Percentiles rank a stretch among this genome's conserved stretches.
Evolutionary conservation across 75 land plant genomes (phyloP).

Genomic region (Sequoia sempervirens): DNA sequence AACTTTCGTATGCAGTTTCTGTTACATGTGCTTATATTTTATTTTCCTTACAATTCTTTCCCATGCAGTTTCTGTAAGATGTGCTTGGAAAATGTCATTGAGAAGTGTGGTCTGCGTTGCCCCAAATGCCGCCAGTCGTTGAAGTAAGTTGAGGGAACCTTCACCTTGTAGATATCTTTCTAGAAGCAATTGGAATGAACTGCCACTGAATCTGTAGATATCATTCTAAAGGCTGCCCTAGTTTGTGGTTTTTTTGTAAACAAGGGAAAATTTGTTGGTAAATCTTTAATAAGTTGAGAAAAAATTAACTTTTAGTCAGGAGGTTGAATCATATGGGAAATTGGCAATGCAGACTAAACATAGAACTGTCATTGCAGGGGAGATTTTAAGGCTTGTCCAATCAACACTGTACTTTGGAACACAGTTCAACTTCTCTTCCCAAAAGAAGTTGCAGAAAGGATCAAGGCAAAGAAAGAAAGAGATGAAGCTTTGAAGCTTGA

Average conservation of each 20-base stretch:
- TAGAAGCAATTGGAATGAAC: background rate
- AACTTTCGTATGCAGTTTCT: conserved; percentile 31
- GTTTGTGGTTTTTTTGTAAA: background rate
- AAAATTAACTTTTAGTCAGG: background rate
- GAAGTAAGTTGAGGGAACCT: conserved; percentile 29
- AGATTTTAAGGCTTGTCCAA: conserved; percentile 39
- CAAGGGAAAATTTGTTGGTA: background rate
- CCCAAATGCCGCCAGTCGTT: conserved; percentile 87
- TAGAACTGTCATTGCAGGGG: conserved; percentile 10
- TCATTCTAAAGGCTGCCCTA: no score
- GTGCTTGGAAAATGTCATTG: conserved; percentile 71
- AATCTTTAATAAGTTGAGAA: background rate
- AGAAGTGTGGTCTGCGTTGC: conserved; percentile 79
- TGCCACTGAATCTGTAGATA: no score
- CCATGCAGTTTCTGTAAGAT: conserved; percentile 76
- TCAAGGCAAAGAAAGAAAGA: conserved; percentile 18
- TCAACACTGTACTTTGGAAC: conserved; percentile 96
- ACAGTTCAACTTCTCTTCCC: conserved; percentile 91
- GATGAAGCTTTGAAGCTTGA: background rate
- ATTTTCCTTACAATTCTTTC: background rate
- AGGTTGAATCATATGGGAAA: background rate
- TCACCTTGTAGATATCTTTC: background rate
- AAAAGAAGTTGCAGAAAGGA: conserved; percentile 60
- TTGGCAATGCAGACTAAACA: background rate
- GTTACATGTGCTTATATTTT: conserved; percentile 56